phyloP scores from a whole-genome alignment of 345 rosid genomes.

The Gossypium bickii region DNA sequence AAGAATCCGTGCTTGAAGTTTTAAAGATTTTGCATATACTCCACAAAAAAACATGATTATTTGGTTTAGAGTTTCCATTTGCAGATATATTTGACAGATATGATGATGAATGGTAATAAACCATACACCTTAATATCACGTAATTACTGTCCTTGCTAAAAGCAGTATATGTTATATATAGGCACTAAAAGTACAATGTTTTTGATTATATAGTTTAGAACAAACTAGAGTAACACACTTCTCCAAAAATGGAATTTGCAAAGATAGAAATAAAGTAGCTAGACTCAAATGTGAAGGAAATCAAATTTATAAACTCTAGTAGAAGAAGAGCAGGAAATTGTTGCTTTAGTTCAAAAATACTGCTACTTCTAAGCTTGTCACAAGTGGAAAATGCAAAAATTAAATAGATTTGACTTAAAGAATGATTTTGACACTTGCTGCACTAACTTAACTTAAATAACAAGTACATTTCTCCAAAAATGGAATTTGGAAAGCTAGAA shows the following conservation, averaged over 20 bases:
- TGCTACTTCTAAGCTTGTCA: neutral
- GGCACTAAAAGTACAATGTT: neutral
- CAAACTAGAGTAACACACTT: neutral
- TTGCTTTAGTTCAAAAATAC: neutral
- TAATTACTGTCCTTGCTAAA: neutral
- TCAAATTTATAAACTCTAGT: neutral
- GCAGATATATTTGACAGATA: neutral
- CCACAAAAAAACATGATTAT: neutral
- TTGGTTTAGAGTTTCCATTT: neutral
- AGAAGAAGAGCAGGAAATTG: neutral
- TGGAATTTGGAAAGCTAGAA: neutral
- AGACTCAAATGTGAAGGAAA: constrained; percentile 7
- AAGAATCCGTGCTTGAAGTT: neutral
- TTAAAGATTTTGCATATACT: neutral
- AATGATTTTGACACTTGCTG: neutral
- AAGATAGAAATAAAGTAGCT: constrained; percentile 4
- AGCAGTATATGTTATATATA: neutral
- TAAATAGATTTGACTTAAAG: neutral
- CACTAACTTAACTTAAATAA: neutral
- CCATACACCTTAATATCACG: neutral
- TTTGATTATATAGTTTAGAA: neutral
- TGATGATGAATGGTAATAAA: neutral
- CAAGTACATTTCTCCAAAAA: constrained; percentile 2
- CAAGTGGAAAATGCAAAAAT: neutral
- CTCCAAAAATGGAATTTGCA: neutral